Percentiles rank a stretch among this genome's conserved stretches.
Evolutionary conservation across 305 asterid genomes (phyloP).

Genomic region (Plantago lanceolata): DNA sequence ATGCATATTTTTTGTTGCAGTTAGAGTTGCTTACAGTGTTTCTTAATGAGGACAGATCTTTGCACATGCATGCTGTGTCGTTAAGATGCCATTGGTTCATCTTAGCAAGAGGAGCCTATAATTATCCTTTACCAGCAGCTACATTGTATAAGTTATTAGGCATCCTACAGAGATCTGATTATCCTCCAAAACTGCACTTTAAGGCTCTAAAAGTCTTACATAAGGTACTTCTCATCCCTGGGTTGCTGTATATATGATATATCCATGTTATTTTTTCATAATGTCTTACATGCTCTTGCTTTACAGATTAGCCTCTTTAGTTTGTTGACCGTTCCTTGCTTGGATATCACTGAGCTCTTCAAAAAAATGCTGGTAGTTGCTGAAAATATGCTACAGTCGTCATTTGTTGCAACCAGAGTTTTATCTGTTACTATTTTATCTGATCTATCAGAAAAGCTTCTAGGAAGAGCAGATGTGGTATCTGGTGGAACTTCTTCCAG

Average conservation of each 20-base stretch:
- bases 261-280: slow-evolving; percentile 16
- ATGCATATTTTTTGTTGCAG: neutral
- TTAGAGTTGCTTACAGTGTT: slow-evolving; percentile 50
- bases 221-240: slow-evolving; percentile 44
- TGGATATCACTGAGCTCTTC: slow-evolving; percentile 44
- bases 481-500: slow-evolving; percentile 36
- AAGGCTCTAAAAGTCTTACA: slow-evolving; percentile 58
- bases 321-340: slow-evolving; percentile 38
- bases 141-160: slow-evolving; percentile 38
- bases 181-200: slow-evolving; percentile 44
- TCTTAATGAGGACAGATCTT: slow-evolving; percentile 47
- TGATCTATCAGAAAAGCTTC: slow-evolving; percentile 48
- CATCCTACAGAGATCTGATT: slow-evolving; percentile 41
- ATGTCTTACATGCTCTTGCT: slow-evolving; percentile 23
- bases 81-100: slow-evolving; percentile 52
- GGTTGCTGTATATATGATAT: slow-evolving; percentile 17
- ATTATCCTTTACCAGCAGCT: slow-evolving; percentile 34
- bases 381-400: neutral
- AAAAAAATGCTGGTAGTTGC: slow-evolving; percentile 30
- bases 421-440: slow-evolving; percentile 44
- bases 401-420: slow-evolving; percentile 39
- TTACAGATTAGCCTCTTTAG: slow-evolving; percentile 49
- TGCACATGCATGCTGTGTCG: slow-evolving; percentile 50
- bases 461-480: slow-evolving; percentile 43
- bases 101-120: slow-evolving; percentile 44